Conservation (phyloP, 805 yeast species). For the Starmerella stellata region DNA sequence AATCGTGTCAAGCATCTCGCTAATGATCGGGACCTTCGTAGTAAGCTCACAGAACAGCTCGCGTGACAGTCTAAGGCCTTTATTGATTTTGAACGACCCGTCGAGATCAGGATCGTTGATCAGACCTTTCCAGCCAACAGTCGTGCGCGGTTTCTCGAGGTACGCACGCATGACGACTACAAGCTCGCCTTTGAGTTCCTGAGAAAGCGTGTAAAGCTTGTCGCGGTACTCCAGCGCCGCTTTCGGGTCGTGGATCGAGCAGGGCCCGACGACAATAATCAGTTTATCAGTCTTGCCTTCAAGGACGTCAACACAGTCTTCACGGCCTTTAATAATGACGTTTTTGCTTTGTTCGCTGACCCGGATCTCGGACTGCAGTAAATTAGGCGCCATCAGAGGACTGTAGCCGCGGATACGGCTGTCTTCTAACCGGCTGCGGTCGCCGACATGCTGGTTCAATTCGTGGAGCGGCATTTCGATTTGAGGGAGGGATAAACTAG, state of each 20-base stretch:
- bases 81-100: conserved; percentile 80
- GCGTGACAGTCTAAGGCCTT: conserved; percentile 79
- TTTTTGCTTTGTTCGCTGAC: conserved; percentile 41
- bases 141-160: conserved; percentile 93
- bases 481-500: too few species aligned
- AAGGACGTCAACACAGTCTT: conserved; percentile 51
- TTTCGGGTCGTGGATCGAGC: conserved; percentile 85
- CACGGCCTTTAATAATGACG: conserved; percentile 58
- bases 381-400: conserved; percentile 88
- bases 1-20: conserved; percentile 94
- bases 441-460: conserved; percentile 17
- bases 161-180: conserved; percentile 92
- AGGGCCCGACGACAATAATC: conserved; percentile 85
- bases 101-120: conserved; percentile 95
- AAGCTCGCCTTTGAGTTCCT: conserved; percentile 53
- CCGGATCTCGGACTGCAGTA: conserved; percentile 71
- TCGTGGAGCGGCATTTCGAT: conserved; percentile 12
- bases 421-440: conserved; percentile 16
- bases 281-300: conserved; percentile 74
- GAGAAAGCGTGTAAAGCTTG: conserved; percentile 39
- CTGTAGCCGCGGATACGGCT: conserved; percentile 59
- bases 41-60: conserved; percentile 73
- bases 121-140: conserved; percentile 98
- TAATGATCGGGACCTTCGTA: conserved; percentile 72
- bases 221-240: conserved; percentile 83